Percentiles rank a stretch among this genome's conserved stretches.
phyloP scores from a whole-genome alignment of 2,329 filamentous ascomycete genomes.

The Apiospora aurea region DNA sequence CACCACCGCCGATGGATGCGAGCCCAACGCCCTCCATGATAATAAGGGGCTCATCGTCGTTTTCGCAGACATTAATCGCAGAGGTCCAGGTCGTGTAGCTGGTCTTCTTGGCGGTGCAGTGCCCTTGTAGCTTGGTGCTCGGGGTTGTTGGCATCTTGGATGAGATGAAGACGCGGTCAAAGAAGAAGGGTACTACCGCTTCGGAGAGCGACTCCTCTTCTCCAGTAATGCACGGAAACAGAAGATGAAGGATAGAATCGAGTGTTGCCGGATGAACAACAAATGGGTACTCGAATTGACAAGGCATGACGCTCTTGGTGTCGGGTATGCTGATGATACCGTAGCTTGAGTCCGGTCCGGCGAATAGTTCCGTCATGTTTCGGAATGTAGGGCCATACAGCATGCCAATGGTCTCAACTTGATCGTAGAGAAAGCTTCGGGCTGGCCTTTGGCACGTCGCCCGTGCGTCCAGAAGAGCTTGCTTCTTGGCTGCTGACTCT shows the following conservation, averaged over 20 bases:
- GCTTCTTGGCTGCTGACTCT: conserved; percentile 5
- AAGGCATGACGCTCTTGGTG: neutral
- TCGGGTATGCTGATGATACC: neutral
- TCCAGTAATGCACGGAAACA: neutral
- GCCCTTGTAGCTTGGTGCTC: neutral
- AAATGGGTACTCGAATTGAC: conserved; percentile 39
- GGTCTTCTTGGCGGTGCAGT: conserved; percentile 1
- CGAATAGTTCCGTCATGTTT: neutral
- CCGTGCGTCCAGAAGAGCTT: neutral
- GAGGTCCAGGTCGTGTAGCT: neutral
- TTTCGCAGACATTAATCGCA: conserved; percentile 3
- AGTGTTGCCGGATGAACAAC: conserved; percentile 65
- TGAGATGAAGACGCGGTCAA: conserved; percentile 13
- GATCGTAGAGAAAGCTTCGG: conserved; percentile 3
- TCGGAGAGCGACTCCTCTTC: conserved; percentile 3
- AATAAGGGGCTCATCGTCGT: neutral
- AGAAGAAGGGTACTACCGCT: conserved; percentile 9
- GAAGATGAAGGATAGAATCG: conserved; percentile 61
- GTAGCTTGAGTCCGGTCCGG: neutral
- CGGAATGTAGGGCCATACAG: conserved; percentile 8
- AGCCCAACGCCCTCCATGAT: conserved; percentile 9
- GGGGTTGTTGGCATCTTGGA: conserved; percentile 4
- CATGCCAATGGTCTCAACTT: neutral
- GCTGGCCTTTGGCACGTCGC: conserved; percentile 6
- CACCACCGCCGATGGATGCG: neutral